Conservation (phyloP, 2,329 filamentous ascomycete species). For the Rhinocladiella similis region DNA sequence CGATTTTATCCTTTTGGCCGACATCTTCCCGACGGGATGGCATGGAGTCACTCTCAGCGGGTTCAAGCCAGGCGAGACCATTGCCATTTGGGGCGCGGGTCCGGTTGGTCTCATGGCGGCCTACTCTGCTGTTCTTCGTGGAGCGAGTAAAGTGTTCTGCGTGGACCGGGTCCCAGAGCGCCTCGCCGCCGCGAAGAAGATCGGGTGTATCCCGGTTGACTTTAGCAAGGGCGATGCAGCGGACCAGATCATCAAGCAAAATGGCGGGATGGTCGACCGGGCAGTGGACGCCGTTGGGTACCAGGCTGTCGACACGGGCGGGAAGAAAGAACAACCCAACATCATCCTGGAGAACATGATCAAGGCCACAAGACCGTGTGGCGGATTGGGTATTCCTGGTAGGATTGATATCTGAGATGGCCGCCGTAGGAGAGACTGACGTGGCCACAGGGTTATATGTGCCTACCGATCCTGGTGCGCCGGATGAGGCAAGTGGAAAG, state of each 20-base stretch:
- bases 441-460: slow-evolving; percentile 30
- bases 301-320: slow-evolving; percentile 58
- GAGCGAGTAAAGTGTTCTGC: slow-evolving; percentile 60
- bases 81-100: slow-evolving; percentile 64
- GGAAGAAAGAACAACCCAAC: slow-evolving; percentile 61
- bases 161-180: slow-evolving; percentile 63
- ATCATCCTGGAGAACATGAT: slow-evolving; percentile 66
- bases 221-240: slow-evolving; percentile 62
- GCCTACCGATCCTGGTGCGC: slow-evolving; percentile 61
- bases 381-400: slow-evolving; percentile 62
- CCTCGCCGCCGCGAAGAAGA: slow-evolving; percentile 60
- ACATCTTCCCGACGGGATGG: slow-evolving; percentile 45
- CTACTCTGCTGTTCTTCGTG: slow-evolving; percentile 61
- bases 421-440: neutral
- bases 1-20: slow-evolving; percentile 56
- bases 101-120: slow-evolving; percentile 67
- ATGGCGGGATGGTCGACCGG: slow-evolving; percentile 63
- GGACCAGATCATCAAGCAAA: slow-evolving; percentile 59
- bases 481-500: slow-evolving; percentile 60
- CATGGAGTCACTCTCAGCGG: slow-evolving; percentile 37
- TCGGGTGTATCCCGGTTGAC: slow-evolving; percentile 61
- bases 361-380: slow-evolving; percentile 60
- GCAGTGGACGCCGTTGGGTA: slow-evolving; percentile 68
- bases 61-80: slow-evolving; percentile 51
- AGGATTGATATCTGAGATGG: slow-evolving; percentile 31